Percentiles rank a stretch among this genome's conserved stretches.
Conservation (phyloP, 345 rosid genomes). For the Rhodamnia argentea region DNA sequence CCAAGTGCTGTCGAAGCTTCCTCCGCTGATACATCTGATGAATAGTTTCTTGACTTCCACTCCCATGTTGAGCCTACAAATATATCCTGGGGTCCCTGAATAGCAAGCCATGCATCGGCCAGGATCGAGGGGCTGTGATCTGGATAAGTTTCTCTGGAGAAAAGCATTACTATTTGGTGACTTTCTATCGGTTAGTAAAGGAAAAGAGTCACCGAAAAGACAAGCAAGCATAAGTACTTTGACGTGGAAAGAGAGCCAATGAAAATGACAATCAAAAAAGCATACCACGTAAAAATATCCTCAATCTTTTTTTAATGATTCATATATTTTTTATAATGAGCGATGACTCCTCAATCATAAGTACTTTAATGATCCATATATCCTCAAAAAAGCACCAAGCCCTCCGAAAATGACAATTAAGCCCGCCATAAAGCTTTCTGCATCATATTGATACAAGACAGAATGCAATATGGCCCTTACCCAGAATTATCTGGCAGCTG, state of each 20-base stretch:
- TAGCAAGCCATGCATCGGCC: constrained; percentile 82
- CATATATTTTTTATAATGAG: background rate
- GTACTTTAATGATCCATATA: too few relatives aligned
- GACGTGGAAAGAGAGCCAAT: background rate
- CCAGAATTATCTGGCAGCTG: constrained; percentile 34
- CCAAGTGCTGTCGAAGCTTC: constrained; percentile 67
- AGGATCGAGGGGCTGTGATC: constrained; percentile 61
- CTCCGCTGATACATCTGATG: constrained; percentile 44
- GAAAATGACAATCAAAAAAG: background rate
- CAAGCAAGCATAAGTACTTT: background rate
- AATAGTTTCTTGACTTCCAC: constrained; percentile 71
- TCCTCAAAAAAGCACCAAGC: too few relatives aligned
- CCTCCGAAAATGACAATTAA: too few relatives aligned
- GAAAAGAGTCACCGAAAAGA: background rate
- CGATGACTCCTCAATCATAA: too few relatives aligned
- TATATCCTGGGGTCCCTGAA: constrained; percentile 51
- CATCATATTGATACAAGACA: background rate
- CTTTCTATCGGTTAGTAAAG: background rate
- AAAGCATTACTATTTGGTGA: background rate
- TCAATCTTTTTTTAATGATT: background rate
- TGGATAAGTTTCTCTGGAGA: constrained; percentile 55
- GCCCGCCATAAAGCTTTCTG: background rate
- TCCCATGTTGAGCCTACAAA: constrained; percentile 89
- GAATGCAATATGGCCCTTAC: constrained; percentile 17
- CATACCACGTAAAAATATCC: background rate